Evolutionary conservation across 1,139 yeast genomes (phyloP), one percentile per base, ranked within the genome.

Genomic region (Suhomyces yuchorum): DNA sequence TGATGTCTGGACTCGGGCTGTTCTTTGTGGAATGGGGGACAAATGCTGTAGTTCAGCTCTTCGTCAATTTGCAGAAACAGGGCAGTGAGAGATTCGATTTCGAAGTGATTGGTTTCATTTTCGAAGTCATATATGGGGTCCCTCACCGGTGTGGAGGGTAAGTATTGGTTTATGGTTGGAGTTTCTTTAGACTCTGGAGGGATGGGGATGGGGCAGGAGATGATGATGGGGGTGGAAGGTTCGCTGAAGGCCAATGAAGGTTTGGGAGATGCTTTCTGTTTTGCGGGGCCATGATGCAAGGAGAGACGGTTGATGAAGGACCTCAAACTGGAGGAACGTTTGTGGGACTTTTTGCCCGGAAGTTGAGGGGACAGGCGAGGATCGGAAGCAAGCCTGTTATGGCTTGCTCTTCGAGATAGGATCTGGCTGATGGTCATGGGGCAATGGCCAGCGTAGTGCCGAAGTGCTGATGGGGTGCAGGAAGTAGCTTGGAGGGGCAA

Each of bases 401-500:
- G 40, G 24, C 46, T 47, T 19, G 46, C 17, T 35, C 37, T 44
- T 38, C 44, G 34, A 11, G 43, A 24, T 15, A 43, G 45, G 28
- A 47, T 44, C 9, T 43, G 47, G 20, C 45, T 41, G 8, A 47
- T 33, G 8, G 40, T 38, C 50, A 47, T 47, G n/a, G 24, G 20
- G 14, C 18, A 9, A 30, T 5, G 8, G 8, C 18, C 7, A 7
- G 9, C 3, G 11, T 3, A 6, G 18, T 11, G 14, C 30, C 30
- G 14, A 30, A 14, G 8, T 9, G 11, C 5, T 6, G 17, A 19
- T 15, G 19, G 14, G 18, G 23, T 8, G 7, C n/a, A n/a, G n/a
- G 14, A 22, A 20, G 30, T n/a, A 15, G 38, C 4, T 15, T 8
- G 36, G 19, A 14, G 5, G 14, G 15, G 14, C 14, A 30, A 30